phyloP scores from a whole-genome alignment of 2,329 filamentous ascomycete species.

The Fusarium tricinctum region DNA sequence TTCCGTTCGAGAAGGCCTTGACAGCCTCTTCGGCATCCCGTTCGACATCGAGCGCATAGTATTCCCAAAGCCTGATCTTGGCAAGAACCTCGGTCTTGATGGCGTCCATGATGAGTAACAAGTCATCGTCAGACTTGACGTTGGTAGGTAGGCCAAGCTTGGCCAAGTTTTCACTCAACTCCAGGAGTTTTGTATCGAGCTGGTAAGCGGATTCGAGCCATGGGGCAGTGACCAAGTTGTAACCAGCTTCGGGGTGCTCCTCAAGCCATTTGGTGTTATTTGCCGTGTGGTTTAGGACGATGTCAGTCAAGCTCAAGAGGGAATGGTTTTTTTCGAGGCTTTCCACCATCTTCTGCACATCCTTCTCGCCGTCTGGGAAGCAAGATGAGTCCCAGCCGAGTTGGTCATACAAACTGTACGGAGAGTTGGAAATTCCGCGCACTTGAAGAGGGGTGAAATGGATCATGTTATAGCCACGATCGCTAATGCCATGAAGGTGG shows the following conservation, averaged over 20 bases:
- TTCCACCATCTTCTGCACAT: slow-evolving; percentile 81
- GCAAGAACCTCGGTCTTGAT: slow-evolving; percentile 85
- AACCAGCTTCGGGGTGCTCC: slow-evolving; percentile 94
- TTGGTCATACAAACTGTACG: slow-evolving; percentile 97
- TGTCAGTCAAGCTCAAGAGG: slow-evolving; percentile 90
- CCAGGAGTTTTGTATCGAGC: slow-evolving; percentile 74
- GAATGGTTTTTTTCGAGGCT: slow-evolving; percentile 89
- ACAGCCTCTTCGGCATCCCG: slow-evolving; percentile 77
- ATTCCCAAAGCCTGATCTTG: slow-evolving; percentile 89
- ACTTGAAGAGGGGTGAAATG: slow-evolving; percentile 96
- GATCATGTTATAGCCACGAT: slow-evolving; percentile 97
- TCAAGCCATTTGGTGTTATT: slow-evolving; percentile 95
- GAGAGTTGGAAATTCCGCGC: slow-evolving; percentile 91
- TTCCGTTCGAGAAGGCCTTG: slow-evolving; percentile 77
- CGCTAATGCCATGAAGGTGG: slow-evolving; percentile 88
- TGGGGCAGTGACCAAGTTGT: slow-evolving; percentile 92
- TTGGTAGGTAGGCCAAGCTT: slow-evolving; percentile 81
- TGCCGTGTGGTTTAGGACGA: slow-evolving; percentile 98
- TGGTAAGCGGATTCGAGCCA: slow-evolving; percentile 76
- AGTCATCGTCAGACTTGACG: slow-evolving; percentile 77
- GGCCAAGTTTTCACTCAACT: slow-evolving; percentile 81
- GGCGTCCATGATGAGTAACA: slow-evolving; percentile 85
- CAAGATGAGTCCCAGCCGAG: slow-evolving; percentile 83
- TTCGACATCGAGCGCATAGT: slow-evolving; percentile 86
- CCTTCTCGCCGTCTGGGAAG: slow-evolving; percentile 88